Conservation (phyloP, 306 rosid species). For the Cucumis melo region DNA sequence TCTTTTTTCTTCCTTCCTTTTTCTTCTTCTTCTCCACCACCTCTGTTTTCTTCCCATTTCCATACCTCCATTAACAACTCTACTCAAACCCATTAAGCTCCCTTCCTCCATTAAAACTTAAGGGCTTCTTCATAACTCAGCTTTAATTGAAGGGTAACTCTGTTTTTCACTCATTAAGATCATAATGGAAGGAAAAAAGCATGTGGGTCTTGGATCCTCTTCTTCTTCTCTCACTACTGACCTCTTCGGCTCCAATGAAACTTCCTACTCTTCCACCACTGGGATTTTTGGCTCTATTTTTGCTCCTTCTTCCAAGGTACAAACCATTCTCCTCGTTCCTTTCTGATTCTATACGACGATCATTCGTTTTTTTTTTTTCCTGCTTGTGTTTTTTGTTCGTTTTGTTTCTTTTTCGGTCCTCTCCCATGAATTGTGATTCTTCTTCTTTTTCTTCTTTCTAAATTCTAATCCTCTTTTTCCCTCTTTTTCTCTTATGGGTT, state of each 20-base stretch:
- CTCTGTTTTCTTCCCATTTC: not conserved
- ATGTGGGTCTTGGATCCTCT: slow-evolving; percentile 18
- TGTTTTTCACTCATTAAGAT: not conserved
- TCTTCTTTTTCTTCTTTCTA: not conserved
- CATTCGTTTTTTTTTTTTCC: not conserved
- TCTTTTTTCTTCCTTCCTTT: not conserved
- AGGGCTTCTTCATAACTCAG: not conserved
- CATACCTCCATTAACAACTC: slow-evolving; percentile 4
- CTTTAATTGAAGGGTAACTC: not conserved
- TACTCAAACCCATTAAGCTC: slow-evolving; percentile 8
- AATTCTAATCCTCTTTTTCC: not conserved
- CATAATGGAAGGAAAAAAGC: slow-evolving; percentile 50
- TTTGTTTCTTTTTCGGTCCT: not conserved
- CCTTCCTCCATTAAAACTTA: slow-evolving; percentile 6
- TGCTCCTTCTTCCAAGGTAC: slow-evolving; percentile 47
- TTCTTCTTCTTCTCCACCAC: not conserved
- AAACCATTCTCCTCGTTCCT: not conserved
- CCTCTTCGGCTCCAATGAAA: slow-evolving; percentile 45
- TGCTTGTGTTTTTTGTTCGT: not conserved
- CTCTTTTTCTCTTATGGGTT: not conserved
- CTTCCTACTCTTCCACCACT: slow-evolving; percentile 29
- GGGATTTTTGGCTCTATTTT: slow-evolving; percentile 57
- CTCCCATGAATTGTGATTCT: not conserved
- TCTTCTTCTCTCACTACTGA: slow-evolving; percentile 60
- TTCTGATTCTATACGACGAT: not conserved